Evolutionary conservation across 2,329 filamentous ascomycete genomes (phyloP).

Genomic region (Sporothrix globosa): DNA sequence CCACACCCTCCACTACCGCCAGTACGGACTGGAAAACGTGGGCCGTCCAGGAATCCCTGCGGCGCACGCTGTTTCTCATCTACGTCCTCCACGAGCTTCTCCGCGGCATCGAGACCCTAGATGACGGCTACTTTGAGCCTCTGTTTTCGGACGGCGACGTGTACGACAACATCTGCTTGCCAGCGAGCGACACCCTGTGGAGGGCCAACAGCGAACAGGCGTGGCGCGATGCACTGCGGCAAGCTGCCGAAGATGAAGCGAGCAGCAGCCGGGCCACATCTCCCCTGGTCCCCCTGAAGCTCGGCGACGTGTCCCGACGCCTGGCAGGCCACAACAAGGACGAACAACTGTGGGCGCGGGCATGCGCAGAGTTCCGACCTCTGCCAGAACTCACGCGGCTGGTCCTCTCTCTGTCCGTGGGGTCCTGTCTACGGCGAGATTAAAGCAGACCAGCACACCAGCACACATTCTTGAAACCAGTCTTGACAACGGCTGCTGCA

Average conservation of each 20-base stretch:
- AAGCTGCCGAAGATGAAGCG: neutral
- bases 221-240: neutral
- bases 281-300: no score
- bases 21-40: constrained; percentile 3
- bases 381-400: neutral
- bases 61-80: constrained; percentile 1
- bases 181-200: neutral
- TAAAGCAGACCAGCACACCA: no score
- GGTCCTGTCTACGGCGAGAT: neutral
- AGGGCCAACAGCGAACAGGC: neutral
- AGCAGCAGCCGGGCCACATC: no score
- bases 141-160: neutral
- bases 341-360: neutral
- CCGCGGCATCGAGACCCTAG: neutral
- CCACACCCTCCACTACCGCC: neutral
- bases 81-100: neutral
- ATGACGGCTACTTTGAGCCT: neutral
- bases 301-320: no score
- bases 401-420: neutral
- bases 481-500: no score
- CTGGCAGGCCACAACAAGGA: no score
- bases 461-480: no score
- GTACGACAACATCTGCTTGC: neutral
- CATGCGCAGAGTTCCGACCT: neutral
- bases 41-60: constrained; percentile 2